These are phyloP conservation scores for Paulownia fortunei DNA, from an alignment of 257 asterid species.

Conservation along the genomic window DNA sequence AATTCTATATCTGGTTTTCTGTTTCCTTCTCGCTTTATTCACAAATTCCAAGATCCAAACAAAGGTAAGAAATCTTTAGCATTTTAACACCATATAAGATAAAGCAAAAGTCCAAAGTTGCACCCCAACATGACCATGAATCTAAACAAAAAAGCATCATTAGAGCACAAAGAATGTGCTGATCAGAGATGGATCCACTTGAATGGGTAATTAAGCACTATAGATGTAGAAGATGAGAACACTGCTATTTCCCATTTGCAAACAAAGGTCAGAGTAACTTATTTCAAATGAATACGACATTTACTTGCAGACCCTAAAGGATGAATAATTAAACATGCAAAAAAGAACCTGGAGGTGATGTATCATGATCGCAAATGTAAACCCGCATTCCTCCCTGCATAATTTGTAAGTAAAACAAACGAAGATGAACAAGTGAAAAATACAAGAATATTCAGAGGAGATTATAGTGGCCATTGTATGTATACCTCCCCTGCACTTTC, in stretches of 20 bases:
- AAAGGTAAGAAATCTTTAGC: neutral
- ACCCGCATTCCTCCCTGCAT: slow-evolving; percentile 74
- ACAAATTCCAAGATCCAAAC: slow-evolving; percentile 12
- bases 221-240: neutral
- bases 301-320: neutral
- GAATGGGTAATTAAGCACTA: neutral
- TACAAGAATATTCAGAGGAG: neutral
- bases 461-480: neutral
- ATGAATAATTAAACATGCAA: slow-evolving; percentile 8
- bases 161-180: neutral
- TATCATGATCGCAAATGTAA: slow-evolving; percentile 72
- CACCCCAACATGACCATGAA: neutral
- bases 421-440: neutral
- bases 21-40: neutral
- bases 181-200: neutral
- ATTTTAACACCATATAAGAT: neutral
- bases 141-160: neutral
- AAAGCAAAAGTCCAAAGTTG: neutral
- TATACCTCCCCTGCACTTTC: neutral
- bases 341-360: slow-evolving; percentile 72
- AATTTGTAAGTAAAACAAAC: slow-evolving; percentile 22
- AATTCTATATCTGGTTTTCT: neutral
- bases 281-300: neutral
- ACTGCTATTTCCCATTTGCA: neutral
- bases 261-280: slow-evolving; percentile 5